phyloP scores from a whole-genome alignment of 495 filamentous ascomycete genomes.

The Aspergillus bridgeri region DNA sequence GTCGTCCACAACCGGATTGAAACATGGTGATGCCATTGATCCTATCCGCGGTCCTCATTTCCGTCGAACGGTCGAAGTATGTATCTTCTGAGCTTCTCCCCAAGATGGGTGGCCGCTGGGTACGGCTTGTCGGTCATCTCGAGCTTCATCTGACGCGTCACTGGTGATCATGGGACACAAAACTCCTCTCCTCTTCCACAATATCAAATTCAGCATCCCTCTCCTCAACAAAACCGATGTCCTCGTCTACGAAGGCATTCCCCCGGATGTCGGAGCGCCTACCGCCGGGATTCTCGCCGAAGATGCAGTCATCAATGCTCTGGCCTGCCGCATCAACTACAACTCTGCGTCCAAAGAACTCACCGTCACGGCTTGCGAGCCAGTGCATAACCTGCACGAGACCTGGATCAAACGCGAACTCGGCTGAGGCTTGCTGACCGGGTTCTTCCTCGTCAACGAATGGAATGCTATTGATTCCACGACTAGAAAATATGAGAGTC shows the following conservation, averaged over 20 bases:
- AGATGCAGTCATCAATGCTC: neutral
- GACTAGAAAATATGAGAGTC: neutral
- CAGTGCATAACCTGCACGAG: neutral
- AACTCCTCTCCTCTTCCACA: neutral
- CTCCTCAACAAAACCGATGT: neutral
- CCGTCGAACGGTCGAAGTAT: neutral
- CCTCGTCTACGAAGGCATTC: neutral
- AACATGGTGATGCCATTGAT: neutral
- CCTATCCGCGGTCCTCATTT: neutral
- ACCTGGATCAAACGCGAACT: neutral
- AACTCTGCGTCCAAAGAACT: neutral
- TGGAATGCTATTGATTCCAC: neutral
- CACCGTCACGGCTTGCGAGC: neutral
- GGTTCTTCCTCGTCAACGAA: neutral
- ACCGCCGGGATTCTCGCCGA: neutral
- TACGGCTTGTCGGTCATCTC: neutral
- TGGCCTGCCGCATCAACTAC: neutral
- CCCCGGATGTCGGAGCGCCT: neutral
- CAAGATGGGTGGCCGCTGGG: neutral
- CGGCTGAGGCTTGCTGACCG: neutral
- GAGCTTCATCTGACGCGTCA: neutral
- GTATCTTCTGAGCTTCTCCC: too few relatives aligned
- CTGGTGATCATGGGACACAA: neutral
- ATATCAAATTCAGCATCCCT: neutral
- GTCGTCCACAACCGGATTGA: neutral